Base-by-base conservation (phyloP, 441 rosid species). In the Pelargonium cotyledonis region DNA sequence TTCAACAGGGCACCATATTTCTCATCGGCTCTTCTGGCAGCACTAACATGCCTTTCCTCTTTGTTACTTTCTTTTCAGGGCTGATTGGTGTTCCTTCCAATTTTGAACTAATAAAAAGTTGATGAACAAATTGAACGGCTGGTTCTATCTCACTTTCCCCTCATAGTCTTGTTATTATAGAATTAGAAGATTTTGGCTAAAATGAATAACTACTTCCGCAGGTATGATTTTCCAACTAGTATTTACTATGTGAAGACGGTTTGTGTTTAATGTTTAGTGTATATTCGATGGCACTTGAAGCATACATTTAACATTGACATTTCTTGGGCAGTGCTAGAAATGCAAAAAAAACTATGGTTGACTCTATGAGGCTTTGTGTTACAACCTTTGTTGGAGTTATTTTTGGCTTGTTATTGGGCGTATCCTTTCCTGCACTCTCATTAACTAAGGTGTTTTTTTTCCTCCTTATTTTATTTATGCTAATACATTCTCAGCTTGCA, bases 371-470 rank as follows among this genome's bases (percentile, higher is more conserved):
- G 14, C 57, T 49, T 9, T 49, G 90, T 57, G 38, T 89, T 72
- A 83, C 89, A 65, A 80, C 92, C 38, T 75, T 92, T 69, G 71
- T 85, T 10, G 96, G 96, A 70, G 76, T 89, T 73, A 72, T 86
- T 58, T 82, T 89, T 70, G 99, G 99, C 78, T 89, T 92, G 81
- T 86, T 92, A 70, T 72, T 95, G 68, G 99, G 97, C 66, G 80
- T 88, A 73, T 88, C 90, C 55, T 81, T 86, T 72, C 98, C 98
- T 21, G 86, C 92, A 8, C 73, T 92, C 47, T 85, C 98, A 61
- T 74, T 92, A 73, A 82, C 95, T 11, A 90, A 89, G 98, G 99
- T 90, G 70, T 23, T 16, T 41, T 38, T 70, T 72, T 53, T n/a
- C 61, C 57, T 43, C 2, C 55, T 6, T 64, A 16, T 57, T 8